Base-by-base conservation (phyloP, 495 filamentous ascomycete genomes). In the Neurospora sp. region DNA sequence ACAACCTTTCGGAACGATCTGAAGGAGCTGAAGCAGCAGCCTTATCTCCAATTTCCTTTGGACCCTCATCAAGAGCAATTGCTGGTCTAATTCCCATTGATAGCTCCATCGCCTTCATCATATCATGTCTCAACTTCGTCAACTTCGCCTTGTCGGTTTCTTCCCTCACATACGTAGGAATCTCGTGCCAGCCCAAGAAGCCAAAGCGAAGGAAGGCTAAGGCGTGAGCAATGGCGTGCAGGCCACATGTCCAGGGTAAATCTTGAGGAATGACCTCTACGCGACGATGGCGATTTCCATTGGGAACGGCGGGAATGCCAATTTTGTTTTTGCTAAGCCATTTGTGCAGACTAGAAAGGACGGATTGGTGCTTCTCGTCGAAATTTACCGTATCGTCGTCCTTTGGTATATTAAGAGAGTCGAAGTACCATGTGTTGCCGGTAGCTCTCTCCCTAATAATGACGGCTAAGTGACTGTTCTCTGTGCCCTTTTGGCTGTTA, bases 381-480 rank as follows among this genome's bases (percentile, higher is more conserved):
- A n/a, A n/a, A n/a, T n/a, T n/a, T n/a, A n/a, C n/a, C n/a, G n/a
- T n/a, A n/a, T n/a, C n/a, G n/a, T n/a, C n/a, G n/a, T n/a, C n/a
- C n/a, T n/a, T n/a, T n/a, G n/a, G n/a, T n/a, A n/a, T n/a, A n/a
- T n/a, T n/a, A 16, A 66, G 27, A 66, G 73, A 72, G 10, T 75
- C 73, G 18, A 75, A 11, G 42, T 70, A 72, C 62, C 71, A 75
- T 41, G 40, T 70, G 23, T 70, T 5, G 0, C 73, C 73, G 20
- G 62, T 75, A 4, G 40, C 46, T 10, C 1, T n/a, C 40, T 70
- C 41, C 41, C 70, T 70, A 18, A 75, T 42, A 0, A 75, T 23
- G 8, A 74, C 14, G 1, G 73, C 62, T 42, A 59, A 39, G 40
- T 74, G n/a, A n/a, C n/a, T n/a, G n/a, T n/a, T n/a, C n/a, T n/a